Conservation (phyloP, 768 basidiomycete species). For the Agrocybe pediades region DNA sequence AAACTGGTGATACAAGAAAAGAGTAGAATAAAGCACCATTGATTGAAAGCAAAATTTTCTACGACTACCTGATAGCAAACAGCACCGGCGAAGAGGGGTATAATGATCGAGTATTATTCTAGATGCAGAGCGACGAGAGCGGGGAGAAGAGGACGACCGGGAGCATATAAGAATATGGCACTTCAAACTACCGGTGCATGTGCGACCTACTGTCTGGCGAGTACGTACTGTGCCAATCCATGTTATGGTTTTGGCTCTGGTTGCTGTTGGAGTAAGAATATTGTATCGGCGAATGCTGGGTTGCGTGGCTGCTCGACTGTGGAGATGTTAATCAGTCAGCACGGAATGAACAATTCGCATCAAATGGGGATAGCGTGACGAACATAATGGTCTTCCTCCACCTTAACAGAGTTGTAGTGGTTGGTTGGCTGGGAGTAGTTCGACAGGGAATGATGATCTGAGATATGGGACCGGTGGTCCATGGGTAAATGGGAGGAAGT, state of each 20-base stretch:
- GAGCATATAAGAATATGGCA: neutral
- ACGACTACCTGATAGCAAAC: no score
- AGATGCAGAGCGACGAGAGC: neutral
- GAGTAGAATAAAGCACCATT: neutral
- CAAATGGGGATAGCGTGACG: conserved; percentile 21
- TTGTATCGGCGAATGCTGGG: conserved; percentile 40
- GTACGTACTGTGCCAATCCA: conserved; percentile 64
- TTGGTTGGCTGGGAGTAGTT: conserved; percentile 42
- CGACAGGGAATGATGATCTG: conserved; percentile 40
- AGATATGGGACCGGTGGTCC: conserved; percentile 46
- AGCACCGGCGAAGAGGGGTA: no score
- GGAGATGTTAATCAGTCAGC: neutral
- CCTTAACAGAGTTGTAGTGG: conserved; percentile 60
- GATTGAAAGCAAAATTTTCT: no score
- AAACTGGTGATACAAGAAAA: neutral
- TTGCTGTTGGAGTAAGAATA: conserved; percentile 49
- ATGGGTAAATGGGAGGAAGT: conserved; percentile 50
- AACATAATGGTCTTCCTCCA: conserved; percentile 70
- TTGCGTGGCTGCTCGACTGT: conserved; percentile 11
- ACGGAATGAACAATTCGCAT: neutral
- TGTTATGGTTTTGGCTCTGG: conserved; percentile 32
- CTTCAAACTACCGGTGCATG: conserved; percentile 49
- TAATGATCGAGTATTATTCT: neutral
- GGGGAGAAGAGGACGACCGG: neutral
- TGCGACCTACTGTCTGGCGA: conserved; percentile 67